phyloP scores from a whole-genome alignment of 768 basidiomycete genomes.

The Leccinellum albellum region DNA sequence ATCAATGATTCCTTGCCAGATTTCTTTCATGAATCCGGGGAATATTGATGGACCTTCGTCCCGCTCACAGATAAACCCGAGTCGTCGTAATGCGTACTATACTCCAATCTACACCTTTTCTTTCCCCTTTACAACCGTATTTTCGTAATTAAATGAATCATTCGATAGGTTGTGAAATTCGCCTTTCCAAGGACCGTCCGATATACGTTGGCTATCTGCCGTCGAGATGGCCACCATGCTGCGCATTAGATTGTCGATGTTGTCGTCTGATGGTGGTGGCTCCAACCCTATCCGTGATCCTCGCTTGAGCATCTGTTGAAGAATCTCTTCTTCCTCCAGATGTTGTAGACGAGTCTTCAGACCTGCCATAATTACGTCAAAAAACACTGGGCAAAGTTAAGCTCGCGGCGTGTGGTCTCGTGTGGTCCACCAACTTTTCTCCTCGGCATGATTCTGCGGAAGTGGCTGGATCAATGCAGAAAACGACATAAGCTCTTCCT shows the following conservation, averaged over 20 bases:
- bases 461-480: conserved; percentile 32
- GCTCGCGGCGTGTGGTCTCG: neutral
- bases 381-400: conserved; percentile 29
- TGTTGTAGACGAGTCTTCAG: conserved; percentile 36
- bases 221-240: conserved; percentile 36
- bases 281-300: conserved; percentile 36
- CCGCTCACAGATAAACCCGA: neutral
- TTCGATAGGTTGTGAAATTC: conserved; percentile 2
- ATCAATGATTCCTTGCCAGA: conserved; percentile 61
- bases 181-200: conserved; percentile 32
- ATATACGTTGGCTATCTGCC: conserved; percentile 9
- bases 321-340: conserved; percentile 43
- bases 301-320: conserved; percentile 38
- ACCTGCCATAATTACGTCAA: conserved; percentile 36
- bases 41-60: conserved; percentile 19
- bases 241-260: conserved; percentile 40
- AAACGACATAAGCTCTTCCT: conserved; percentile 35
- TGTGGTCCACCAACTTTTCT: conserved; percentile 34
- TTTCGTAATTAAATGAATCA: conserved; percentile 22
- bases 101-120: conserved; percentile 15
- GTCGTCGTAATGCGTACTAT: neutral
- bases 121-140: conserved; percentile 27
- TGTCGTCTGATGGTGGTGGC: conserved; percentile 32
- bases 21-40: conserved; percentile 47
- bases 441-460: conserved; percentile 32